Evolutionary conservation across 345 rosid genomes (phyloP).

Genomic region (Eucalyptus curtisii): DNA sequence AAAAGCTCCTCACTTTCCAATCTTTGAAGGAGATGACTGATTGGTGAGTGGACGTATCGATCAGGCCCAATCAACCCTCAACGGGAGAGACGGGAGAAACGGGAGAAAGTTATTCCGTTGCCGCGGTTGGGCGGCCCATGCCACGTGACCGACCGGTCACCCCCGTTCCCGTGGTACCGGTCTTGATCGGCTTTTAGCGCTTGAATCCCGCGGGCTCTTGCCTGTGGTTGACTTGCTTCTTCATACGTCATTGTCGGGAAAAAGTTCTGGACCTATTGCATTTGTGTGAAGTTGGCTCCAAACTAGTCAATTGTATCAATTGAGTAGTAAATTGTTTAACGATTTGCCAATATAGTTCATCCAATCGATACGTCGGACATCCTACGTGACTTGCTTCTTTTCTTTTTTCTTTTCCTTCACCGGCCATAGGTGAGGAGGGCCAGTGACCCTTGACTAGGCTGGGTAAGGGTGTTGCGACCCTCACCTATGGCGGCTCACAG

Average conservation of each 20-base stretch:
- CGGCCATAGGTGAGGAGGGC: neutral
- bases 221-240: neutral
- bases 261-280: neutral
- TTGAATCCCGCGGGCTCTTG: neutral
- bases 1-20: neutral
- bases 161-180: neutral
- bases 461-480: fast-evolving
- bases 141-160: neutral
- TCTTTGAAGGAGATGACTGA: neutral
- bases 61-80: neutral
- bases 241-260: neutral
- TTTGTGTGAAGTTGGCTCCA: fast-evolving
- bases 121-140: neutral
- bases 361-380: fast-evolving
- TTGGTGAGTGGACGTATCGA: neutral
- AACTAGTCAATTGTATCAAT: too few species aligned
- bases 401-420: fast-evolving
- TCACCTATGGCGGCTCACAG: neutral
- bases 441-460: neutral
- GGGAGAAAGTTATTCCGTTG: neutral
- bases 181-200: neutral
- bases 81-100: neutral
- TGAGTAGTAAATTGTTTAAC: fast-evolving
- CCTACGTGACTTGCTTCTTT: neutral
- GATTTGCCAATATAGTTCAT: too few species aligned